A percentile compares a stretch with the other conserved stretches of the same genome.
phyloP scores from a whole-genome alignment of 345 rosid species.

The Erodium maritimum region DNA sequence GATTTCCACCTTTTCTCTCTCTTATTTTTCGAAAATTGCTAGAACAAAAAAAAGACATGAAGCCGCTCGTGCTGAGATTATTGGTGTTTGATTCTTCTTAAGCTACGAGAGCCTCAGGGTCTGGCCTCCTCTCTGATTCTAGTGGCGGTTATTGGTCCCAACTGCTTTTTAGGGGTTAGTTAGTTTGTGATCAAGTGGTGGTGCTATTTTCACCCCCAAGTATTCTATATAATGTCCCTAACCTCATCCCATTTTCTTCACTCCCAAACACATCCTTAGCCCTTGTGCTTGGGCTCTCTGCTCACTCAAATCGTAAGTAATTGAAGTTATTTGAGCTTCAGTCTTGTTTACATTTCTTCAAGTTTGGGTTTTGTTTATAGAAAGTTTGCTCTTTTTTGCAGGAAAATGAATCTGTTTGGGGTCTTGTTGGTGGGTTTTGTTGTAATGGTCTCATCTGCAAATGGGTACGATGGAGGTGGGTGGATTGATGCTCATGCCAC shows the following conservation, averaged over 20 bases:
- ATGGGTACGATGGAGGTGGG: conserved; percentile 32
- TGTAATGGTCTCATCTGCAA: conserved; percentile 36
- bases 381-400: background rate
- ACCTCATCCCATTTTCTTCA: background rate
- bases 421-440: conserved; percentile 34
- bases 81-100: no score
- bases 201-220: background rate
- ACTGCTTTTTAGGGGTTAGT: background rate
- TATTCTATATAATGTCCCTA: background rate
- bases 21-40: no score
- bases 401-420: conserved; percentile 32
- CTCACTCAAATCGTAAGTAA: no score
- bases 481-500: conserved; percentile 34
- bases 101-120: no score
- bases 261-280: background rate
- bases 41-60: no score
- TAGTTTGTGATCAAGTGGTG: background rate
- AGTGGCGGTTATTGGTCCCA: background rate
- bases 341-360: background rate
- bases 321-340: no score
- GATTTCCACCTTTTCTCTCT: no score
- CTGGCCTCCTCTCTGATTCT: no score
- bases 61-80: no score
- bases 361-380: no score
- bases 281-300: background rate